phyloP scores from a whole-genome alignment of 2,329 filamentous ascomycete genomes.

The Fusarium phyllophilum region DNA sequence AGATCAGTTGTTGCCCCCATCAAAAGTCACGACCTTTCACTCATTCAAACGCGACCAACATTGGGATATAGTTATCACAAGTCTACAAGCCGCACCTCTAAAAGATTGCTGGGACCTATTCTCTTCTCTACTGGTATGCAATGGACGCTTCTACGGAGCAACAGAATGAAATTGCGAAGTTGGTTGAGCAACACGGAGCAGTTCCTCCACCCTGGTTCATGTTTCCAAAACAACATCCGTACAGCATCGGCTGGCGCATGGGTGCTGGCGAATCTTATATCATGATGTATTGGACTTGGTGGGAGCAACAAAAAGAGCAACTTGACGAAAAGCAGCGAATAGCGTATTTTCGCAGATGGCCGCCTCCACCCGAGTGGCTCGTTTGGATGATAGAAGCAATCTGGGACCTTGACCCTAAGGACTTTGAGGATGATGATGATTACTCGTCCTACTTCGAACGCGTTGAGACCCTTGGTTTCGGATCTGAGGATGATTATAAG shows the following conservation, averaged over 20 bases:
- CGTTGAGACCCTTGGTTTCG: neutral
- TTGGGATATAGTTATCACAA: neutral
- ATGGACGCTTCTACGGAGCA: neutral
- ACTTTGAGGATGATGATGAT: neutral
- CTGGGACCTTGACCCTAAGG: neutral
- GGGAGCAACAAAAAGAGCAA: neutral
- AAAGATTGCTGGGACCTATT: rapidly evolving
- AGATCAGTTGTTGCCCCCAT: neutral
- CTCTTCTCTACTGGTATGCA: rapidly evolving
- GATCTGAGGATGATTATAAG: neutral
- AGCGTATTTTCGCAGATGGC: neutral
- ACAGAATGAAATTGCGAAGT: neutral
- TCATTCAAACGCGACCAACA: neutral
- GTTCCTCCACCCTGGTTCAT: neutral
- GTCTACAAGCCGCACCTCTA: neutral
- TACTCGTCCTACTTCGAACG: neutral
- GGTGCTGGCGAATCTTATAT: neutral
- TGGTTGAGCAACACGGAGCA: neutral
- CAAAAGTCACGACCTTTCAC: neutral
- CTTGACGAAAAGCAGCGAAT: neutral
- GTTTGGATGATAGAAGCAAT: neutral
- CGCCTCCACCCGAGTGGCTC: neutral
- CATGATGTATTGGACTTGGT: neutral
- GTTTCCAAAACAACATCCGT: neutral
- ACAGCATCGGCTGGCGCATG: neutral